Evolutionary conservation across 2,329 filamentous ascomycete species (phyloP), one percentile per base, ranked within the genome.

Genomic region (Byssothecium circinans): DNA sequence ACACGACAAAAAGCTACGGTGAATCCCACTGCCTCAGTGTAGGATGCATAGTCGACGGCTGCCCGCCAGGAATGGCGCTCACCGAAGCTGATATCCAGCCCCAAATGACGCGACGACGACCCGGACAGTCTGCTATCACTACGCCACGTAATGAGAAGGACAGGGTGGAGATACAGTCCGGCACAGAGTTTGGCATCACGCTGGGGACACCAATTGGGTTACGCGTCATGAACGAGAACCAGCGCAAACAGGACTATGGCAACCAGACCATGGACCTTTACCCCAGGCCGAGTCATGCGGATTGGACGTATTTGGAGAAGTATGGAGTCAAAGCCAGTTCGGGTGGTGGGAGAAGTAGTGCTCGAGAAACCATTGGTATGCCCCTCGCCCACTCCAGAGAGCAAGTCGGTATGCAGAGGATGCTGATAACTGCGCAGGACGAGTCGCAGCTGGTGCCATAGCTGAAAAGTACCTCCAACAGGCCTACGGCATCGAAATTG

Each of bases 271-370:
- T 96, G 83, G 89, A 97, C 73, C 76, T 85, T 53, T 97, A 87
- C 80, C 94, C 94, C 4, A 83, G 94, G 42, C 94, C 92, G 29
- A 90, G 85, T 69, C 94, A 97, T 74, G 92, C 94, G 50, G 92
- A 97, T 75, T 96, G 88, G 83, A 97, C 94, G 51, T 97, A 97
- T 75, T 80, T 96, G 52, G 89, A 96, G 73, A 97, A 97, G 77
- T 99, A 99, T 72, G 92, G 92, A 47, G 85, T 95, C 60, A 95
- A 95, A 78, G 91, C 94, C 30, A 89, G 84, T 69, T 91, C 86
- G 52, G 92, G 94, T 49, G 92, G 94, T 60, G 92, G 94, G 44
- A 82, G 94, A 53, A 91, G 87, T 69, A 91, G 87, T 69, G 94
- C 94, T n/a, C 81, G 92, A 56, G 92, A 97, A 80, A 97, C 92